Conservation (phyloP, 495 filamentous ascomycete species). For the Penicillium pulvis region DNA sequence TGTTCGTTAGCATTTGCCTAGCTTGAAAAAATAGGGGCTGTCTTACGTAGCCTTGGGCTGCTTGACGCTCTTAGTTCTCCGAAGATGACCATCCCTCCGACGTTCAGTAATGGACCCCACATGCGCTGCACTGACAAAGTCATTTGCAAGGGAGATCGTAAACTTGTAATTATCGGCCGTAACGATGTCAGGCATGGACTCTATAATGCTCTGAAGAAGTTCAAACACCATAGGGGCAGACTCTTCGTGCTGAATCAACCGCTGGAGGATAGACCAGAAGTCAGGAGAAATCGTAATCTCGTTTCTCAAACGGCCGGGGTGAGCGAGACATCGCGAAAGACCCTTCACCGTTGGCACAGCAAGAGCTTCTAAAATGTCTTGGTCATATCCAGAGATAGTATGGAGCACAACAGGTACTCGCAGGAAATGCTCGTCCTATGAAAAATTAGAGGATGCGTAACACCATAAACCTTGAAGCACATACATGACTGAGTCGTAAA, state of each 20-base stretch:
- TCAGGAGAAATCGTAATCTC: slow-evolving; percentile 96
- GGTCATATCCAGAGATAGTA: slow-evolving; percentile 82
- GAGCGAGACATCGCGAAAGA: slow-evolving; percentile 74
- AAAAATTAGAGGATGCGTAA: slow-evolving; percentile 27
- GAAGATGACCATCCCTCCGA: slow-evolving; percentile 62
- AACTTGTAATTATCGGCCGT: slow-evolving; percentile 95
- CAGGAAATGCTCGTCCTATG: slow-evolving; percentile 85
- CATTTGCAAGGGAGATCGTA: slow-evolving; percentile 78
- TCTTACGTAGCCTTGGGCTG: slow-evolving; percentile 61
- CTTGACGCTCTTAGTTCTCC: slow-evolving; percentile 54
- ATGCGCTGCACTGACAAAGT: slow-evolving; percentile 84
- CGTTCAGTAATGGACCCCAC: slow-evolving; percentile 81
- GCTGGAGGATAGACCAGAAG: slow-evolving; percentile 91
- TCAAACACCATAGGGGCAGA: slow-evolving; percentile 79
- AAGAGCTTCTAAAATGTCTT: slow-evolving; percentile 72
- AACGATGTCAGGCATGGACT: slow-evolving; percentile 69
- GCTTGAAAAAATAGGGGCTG: not conserved
- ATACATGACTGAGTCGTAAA: slow-evolving; percentile 83
- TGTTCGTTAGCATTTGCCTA: slow-evolving; percentile 11
- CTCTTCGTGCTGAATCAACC: slow-evolving; percentile 65
- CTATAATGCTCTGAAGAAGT: slow-evolving; percentile 72
- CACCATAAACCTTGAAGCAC: slow-evolving; percentile 27
- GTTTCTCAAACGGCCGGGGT: slow-evolving; percentile 74
- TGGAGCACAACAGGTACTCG: slow-evolving; percentile 92
- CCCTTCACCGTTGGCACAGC: slow-evolving; percentile 76